phyloP scores from a whole-genome alignment of 176 grass and related monocot genomes.

The Chrysopogon serrulatus region DNA sequence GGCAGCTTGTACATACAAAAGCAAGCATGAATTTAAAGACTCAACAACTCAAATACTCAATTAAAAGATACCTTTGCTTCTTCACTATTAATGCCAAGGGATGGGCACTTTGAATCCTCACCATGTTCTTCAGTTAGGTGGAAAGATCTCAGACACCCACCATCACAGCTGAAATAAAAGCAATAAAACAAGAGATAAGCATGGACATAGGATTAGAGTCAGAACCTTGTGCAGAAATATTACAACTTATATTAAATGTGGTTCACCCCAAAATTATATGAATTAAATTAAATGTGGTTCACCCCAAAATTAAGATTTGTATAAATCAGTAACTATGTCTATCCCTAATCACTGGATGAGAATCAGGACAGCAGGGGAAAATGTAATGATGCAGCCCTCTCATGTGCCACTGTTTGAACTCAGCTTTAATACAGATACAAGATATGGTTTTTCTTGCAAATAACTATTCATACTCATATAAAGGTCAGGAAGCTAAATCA shows the following conservation, averaged over 20 bases:
- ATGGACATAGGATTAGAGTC: background rate
- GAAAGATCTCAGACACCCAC: conserved; percentile 52
- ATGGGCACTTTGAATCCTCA: conserved; percentile 24
- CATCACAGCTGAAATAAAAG: conserved; percentile 53
- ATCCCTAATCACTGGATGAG: background rate
- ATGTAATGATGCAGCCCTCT: background rate
- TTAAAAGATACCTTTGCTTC: conserved; percentile 37
- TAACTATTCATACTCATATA: background rate
- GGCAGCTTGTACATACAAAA: conserved; percentile 24
- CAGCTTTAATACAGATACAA: background rate
- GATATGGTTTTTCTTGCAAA: background rate
- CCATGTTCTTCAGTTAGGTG: conserved; percentile 38
- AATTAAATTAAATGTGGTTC: background rate
- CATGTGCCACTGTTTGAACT: background rate
- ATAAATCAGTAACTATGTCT: background rate
- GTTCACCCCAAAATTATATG: background rate
- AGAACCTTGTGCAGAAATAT: background rate
- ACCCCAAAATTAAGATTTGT: background rate
- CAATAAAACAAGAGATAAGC: conserved; percentile 25
- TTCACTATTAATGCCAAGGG: conserved; percentile 33
- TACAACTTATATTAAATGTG: background rate
- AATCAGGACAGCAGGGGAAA: background rate
- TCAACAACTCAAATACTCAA: background rate
- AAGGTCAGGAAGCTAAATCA: background rate
- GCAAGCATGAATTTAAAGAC: background rate